Evolutionary conservation across 225 moss, liverwort and hornwort species (phyloP).

Genomic region (Antitrichia curtipendula): DNA sequence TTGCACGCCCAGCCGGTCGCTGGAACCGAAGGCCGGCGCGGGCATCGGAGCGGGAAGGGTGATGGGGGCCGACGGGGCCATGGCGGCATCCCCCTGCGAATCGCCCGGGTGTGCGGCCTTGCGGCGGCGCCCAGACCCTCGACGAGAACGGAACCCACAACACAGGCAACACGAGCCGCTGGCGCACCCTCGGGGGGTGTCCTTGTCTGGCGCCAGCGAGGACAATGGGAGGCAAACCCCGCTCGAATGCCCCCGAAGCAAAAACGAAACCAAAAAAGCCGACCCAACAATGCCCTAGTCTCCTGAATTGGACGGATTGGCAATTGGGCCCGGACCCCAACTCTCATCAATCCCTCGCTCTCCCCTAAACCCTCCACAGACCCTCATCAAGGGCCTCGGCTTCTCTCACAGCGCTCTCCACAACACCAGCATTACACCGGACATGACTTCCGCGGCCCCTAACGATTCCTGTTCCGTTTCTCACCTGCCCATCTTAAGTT

Average conservation of each 20-base stretch:
- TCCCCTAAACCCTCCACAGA: background rate
- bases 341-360: background rate
- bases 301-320: background rate
- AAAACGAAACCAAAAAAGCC: background rate
- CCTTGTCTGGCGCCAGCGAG: slow-evolving; percentile 92
- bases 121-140: slow-evolving; percentile 25
- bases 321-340: background rate
- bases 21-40: slow-evolving; percentile 37
- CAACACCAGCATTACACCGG: background rate
- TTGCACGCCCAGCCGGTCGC: slow-evolving; percentile 33
- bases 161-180: slow-evolving; percentile 38
- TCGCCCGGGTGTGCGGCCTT: slow-evolving; percentile 11
- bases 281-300: background rate
- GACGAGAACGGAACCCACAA: slow-evolving; percentile 26
- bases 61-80: slow-evolving; percentile 81
- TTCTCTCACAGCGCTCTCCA: background rate
- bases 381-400: background rate
- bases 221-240: slow-evolving; percentile 26
- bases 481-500: background rate
- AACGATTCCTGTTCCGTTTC: background rate
- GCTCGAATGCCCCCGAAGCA: background rate
- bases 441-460: background rate
- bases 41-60: slow-evolving; percentile 59
- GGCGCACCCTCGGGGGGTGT: slow-evolving; percentile 83
- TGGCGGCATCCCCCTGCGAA: slow-evolving; percentile 47